phyloP scores from a whole-genome alignment of 169 alveolate genomes.

The Miamiensis avidus region DNA sequence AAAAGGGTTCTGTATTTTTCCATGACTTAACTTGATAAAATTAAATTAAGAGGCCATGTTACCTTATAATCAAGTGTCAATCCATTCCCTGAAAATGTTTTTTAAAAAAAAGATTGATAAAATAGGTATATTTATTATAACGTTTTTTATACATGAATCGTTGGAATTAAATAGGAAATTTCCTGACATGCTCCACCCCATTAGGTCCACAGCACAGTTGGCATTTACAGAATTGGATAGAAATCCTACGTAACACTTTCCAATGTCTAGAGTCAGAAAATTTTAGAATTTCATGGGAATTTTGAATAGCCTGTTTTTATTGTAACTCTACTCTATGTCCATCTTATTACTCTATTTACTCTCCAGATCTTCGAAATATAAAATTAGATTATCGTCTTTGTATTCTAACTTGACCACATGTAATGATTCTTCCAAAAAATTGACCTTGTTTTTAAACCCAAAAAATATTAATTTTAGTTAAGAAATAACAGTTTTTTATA shows the following conservation, averaged over 20 bases:
- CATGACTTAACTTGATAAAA: conserved; percentile 2
- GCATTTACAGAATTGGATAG: conserved; percentile 19
- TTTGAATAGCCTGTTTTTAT: not conserved
- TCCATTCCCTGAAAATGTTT: conserved; percentile 27
- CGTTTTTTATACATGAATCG: conserved; percentile 1
- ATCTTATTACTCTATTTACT: no score
- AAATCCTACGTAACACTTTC: conserved; percentile 19
- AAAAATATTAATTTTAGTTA: no score
- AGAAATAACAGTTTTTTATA: not conserved
- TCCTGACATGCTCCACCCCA: conserved; percentile 9
- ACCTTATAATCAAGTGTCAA: conserved; percentile 12
- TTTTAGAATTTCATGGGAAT: conserved; percentile 1
- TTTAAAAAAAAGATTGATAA: no score
- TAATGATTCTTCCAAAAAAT: not conserved
- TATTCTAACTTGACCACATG: not conserved
- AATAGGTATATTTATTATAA: no score
- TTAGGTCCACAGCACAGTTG: conserved; percentile 21
- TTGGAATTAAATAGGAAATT: conserved; percentile 10
- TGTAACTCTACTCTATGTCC: conserved; percentile 1
- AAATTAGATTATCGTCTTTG: not conserved
- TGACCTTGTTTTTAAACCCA: not conserved
- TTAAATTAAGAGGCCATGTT: conserved; percentile 23
- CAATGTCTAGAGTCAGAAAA: conserved; percentile 13
- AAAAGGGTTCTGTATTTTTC: not conserved
- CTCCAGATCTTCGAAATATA: not conserved